Percentiles rank a stretch among this genome's conserved stretches.
phyloP scores from a whole-genome alignment of 2,329 filamentous ascomycete species.

The Fusarium bulbicola region DNA sequence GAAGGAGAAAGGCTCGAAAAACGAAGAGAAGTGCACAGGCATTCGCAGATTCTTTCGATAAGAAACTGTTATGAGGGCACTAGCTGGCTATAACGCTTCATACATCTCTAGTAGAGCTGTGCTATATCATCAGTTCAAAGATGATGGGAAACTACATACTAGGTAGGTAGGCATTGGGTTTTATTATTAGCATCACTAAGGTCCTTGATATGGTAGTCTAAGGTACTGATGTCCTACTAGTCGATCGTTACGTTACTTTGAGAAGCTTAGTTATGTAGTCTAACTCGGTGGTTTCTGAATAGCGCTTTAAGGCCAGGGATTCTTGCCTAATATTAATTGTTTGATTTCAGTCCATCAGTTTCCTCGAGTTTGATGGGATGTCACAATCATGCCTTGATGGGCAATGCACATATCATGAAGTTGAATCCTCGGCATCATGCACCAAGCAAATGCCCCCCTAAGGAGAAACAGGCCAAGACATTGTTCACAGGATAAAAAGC shows the following conservation, averaged over 20 bases:
- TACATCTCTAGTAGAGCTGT: slow-evolving; percentile 1
- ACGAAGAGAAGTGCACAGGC: slow-evolving; percentile 45
- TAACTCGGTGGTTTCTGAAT: not conserved
- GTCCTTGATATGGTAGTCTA: not conserved
- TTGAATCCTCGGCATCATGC: not conserved
- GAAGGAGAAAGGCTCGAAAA: slow-evolving; percentile 36
- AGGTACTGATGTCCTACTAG: not conserved
- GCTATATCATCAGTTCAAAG: not conserved
- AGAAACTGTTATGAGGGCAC: not conserved
- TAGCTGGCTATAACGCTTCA: not conserved
- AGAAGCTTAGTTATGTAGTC: not conserved
- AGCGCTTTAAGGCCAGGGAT: not conserved
- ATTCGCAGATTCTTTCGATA: slow-evolving; percentile 58
- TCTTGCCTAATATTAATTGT: not conserved
- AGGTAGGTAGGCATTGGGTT: not conserved
- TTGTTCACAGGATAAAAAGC: not conserved
- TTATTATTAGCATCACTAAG: not conserved
- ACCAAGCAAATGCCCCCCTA: not conserved
- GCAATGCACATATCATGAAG: slow-evolving; percentile 9
- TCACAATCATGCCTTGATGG: not conserved
- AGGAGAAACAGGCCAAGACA: not conserved
- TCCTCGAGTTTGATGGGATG: not conserved
- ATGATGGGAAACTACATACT: not conserved
- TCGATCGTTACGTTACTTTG: not conserved
- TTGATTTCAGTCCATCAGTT: not conserved